phyloP scores from a whole-genome alignment of 345 rosid genomes.

The Murraya koenigii region DNA sequence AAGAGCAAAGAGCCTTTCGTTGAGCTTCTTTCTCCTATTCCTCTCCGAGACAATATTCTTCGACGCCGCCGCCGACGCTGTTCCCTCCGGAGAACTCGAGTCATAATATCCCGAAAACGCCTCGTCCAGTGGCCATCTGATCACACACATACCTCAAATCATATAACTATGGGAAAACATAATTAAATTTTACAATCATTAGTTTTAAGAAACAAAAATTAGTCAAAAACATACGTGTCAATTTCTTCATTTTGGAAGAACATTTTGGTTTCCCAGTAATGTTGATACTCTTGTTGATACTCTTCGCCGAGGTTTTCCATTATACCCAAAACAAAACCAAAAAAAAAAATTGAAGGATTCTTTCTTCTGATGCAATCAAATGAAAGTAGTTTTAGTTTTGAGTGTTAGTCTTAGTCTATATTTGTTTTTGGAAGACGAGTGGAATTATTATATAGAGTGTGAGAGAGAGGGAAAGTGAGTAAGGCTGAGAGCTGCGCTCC shows the following conservation, averaged over 20 bases:
- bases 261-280: conserved; percentile 31
- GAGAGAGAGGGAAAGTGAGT: background rate
- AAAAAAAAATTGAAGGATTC: background rate
- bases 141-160: background rate
- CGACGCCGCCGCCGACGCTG: conserved; percentile 68
- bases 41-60: conserved; percentile 91
- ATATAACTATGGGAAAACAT: too few species aligned
- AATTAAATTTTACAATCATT: too few species aligned
- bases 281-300: conserved; percentile 21
- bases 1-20: conserved; percentile 83
- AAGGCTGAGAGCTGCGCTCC: too few species aligned
- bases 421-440: background rate
- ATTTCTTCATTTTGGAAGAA: conserved; percentile 28
- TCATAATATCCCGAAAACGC: conserved; percentile 66
- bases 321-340: background rate
- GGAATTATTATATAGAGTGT: background rate
- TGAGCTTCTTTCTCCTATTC: conserved; percentile 86
- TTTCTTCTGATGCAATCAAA: background rate
- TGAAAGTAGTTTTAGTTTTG: background rate
- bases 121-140: conserved; percentile 58
- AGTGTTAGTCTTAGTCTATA: background rate
- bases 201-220: background rate
- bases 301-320: conserved; percentile 22
- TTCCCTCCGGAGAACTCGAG: conserved; percentile 95
- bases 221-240: conserved; percentile 5